Conservation (phyloP, 2,329 filamentous ascomycete species). For the Fusarium transvaalense region DNA sequence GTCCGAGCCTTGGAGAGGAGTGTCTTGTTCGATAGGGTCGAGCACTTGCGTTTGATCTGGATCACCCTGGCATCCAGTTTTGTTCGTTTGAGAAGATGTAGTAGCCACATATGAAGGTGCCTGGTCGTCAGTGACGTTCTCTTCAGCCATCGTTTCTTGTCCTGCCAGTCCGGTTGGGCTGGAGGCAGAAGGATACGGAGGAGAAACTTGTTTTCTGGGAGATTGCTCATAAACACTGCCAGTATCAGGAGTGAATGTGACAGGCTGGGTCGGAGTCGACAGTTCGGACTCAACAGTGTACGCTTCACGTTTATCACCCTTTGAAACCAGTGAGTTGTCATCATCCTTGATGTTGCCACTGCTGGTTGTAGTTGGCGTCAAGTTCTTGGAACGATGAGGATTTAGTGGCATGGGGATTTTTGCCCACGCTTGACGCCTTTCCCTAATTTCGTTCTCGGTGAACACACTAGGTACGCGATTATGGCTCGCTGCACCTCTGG, state of each 20-base stretch:
- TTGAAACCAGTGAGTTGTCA: not conserved
- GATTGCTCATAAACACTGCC: slow-evolving; percentile 23
- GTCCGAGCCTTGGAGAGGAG: not conserved
- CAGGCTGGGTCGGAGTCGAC: slow-evolving; percentile 27
- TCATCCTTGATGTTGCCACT: slow-evolving; percentile 1
- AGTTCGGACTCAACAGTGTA: slow-evolving; percentile 14
- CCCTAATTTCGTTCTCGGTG: slow-evolving; percentile 51
- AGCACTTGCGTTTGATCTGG: not conserved
- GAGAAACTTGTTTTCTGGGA: not conserved
- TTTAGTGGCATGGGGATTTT: slow-evolving; percentile 53
- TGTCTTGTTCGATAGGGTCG: not conserved
- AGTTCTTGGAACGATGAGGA: slow-evolving; percentile 35
- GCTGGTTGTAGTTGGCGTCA: slow-evolving; percentile 12
- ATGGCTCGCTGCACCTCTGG: slow-evolving; percentile 2
- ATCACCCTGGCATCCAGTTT: not conserved
- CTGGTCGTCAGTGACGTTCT: not conserved
- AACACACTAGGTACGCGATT: slow-evolving; percentile 42
- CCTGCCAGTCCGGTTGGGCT: not conserved
- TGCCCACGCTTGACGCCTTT: slow-evolving; percentile 51
- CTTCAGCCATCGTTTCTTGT: not conserved
- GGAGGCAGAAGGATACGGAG: not conserved
- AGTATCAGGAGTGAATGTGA: slow-evolving; percentile 24
- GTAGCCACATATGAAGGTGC: not conserved
- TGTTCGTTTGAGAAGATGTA: not conserved
- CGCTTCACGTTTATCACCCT: slow-evolving; percentile 12